Percentiles rank a stretch among this genome's conserved stretches.
phyloP scores from a whole-genome alignment of 345 rosid species.

The Euphorbia pulcherrima region DNA sequence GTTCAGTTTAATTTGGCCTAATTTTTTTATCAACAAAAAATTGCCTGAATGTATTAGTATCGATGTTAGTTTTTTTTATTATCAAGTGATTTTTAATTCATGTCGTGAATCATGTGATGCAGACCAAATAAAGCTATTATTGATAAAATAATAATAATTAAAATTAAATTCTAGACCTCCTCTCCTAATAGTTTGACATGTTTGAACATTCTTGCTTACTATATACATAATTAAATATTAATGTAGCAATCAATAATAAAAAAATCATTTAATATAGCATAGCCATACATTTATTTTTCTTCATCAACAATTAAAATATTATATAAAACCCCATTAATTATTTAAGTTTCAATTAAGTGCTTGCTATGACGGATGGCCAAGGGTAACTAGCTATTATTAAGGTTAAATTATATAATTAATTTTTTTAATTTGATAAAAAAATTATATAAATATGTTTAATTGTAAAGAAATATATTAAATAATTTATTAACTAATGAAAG shows the following conservation, averaged over 20 bases:
- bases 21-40: too few relatives aligned
- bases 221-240: neutral
- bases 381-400: neutral
- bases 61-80: neutral
- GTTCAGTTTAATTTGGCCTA: too few relatives aligned
- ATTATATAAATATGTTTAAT: neutral
- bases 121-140: neutral
- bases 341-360: neutral
- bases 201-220: conserved; percentile 6
- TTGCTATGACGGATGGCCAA: too few relatives aligned
- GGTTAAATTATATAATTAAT: neutral
- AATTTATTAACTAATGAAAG: neutral
- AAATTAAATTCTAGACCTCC: neutral
- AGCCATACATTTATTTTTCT: neutral
- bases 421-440: too few relatives aligned
- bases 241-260: neutral
- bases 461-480: too few relatives aligned
- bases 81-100: conserved; percentile 13
- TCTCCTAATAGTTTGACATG: conserved; percentile 6
- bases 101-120: conserved; percentile 38
- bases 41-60: too few relatives aligned
- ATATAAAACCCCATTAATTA: neutral
- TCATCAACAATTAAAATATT: neutral
- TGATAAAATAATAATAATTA: too few relatives aligned
- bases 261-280: neutral